Percentiles rank a stretch among this genome's conserved stretches.
phyloP scores from a whole-genome alignment of 2,329 filamentous ascomycete species.

The Emmonsiellopsis sp. region DNA sequence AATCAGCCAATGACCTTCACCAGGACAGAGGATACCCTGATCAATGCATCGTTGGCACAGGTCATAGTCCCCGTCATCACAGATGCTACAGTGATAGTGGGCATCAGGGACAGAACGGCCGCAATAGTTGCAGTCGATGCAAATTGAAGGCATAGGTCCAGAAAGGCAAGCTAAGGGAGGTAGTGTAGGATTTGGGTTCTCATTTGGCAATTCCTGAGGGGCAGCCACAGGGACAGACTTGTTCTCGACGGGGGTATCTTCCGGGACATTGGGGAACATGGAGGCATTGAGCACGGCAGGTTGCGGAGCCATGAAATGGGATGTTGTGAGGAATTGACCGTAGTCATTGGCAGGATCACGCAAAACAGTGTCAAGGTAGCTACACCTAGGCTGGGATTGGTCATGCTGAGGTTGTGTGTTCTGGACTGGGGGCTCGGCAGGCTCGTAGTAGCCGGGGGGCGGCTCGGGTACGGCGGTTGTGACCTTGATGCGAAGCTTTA shows the following conservation, averaged over 20 bases:
- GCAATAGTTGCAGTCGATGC: slow-evolving; percentile 91
- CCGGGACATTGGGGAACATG: neutral
- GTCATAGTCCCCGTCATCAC: slow-evolving; percentile 89
- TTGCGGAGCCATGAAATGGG: neutral
- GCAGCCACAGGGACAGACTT: neutral
- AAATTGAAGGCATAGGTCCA: slow-evolving; percentile 32
- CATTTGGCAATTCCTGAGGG: neutral
- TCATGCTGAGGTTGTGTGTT: neutral
- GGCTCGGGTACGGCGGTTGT: slow-evolving; percentile 32
- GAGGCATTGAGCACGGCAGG: neutral
- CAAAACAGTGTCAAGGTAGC: slow-evolving; percentile 11
- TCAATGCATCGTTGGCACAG: slow-evolving; percentile 74
- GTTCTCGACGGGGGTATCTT: neutral
- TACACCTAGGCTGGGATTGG: slow-evolving; percentile 10
- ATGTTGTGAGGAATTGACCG: neutral
- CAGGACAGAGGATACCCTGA: slow-evolving; percentile 65
- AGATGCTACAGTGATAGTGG: slow-evolving; percentile 92
- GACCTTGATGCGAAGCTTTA: slow-evolving; percentile 84
- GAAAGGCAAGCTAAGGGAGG: neutral
- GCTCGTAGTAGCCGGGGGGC: slow-evolving; percentile 6
- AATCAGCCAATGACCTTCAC: slow-evolving; percentile 82
- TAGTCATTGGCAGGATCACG: slow-evolving; percentile 1
- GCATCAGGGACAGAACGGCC: slow-evolving; percentile 65
- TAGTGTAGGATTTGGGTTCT: neutral
- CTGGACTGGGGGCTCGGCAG: neutral